Evolutionary conservation across 805 yeast species (phyloP).

Genomic region (Candida broadrunensis): DNA sequence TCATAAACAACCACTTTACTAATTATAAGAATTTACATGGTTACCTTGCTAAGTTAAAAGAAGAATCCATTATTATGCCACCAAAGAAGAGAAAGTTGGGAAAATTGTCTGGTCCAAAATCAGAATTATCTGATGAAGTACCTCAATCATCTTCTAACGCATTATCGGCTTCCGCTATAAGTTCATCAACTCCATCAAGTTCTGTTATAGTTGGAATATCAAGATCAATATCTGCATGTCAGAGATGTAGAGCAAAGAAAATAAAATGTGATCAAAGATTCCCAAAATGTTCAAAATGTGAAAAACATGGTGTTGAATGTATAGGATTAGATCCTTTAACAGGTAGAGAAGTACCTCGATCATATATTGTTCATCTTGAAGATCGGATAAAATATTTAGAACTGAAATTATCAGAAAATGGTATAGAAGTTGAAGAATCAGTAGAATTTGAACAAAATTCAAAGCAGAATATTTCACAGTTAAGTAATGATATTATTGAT

Average conservation of each 20-base stretch:
- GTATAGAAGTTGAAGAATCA: conserved; percentile 25
- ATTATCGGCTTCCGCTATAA: neutral
- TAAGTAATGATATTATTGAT: neutral
- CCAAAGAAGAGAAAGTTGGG: conserved; percentile 5
- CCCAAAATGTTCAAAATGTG: conserved; percentile 65
- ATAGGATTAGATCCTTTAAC: conserved; percentile 86
- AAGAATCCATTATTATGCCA: conserved; percentile 1
- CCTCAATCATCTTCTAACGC: too few species aligned
- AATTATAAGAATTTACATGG: too few species aligned
- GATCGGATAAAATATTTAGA: conserved; percentile 60
- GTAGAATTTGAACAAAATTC: neutral
- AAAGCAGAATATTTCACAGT: neutral
- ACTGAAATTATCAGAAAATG: conserved; percentile 41
- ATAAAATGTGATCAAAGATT: conserved; percentile 65
- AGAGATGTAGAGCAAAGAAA: conserved; percentile 70
- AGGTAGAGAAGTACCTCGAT: conserved; percentile 81
- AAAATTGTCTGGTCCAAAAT: neutral
- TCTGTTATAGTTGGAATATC: conserved; percentile 39
- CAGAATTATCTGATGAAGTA: neutral
- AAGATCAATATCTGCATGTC: conserved; percentile 78
- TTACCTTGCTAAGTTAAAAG: too few species aligned
- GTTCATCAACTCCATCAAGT: neutral
- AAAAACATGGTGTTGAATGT: conserved; percentile 67
- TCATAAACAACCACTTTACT: too few species aligned
- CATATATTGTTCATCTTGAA: conserved; percentile 72